These are phyloP conservation scores for Beauveria rudraprayagi DNA, from an alignment of 2,329 filamentous ascomycete species.

Conservation along the genomic window DNA sequence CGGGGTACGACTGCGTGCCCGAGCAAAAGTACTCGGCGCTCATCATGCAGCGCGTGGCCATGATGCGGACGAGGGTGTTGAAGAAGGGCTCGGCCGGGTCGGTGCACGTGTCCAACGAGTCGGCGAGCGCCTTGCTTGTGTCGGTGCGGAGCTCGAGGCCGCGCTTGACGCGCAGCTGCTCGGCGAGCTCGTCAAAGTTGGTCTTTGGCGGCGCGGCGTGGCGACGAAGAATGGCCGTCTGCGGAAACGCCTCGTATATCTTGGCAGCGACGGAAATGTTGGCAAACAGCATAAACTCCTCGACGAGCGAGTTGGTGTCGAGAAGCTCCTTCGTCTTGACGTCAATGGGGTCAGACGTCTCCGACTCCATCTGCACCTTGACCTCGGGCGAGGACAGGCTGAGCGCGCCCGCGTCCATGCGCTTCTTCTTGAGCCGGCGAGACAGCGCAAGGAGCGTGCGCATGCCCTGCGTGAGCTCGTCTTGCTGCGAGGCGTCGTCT, in stretches of 20 bases:
- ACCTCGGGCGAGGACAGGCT: slow-evolving; percentile 98
- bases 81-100: slow-evolving; percentile 85
- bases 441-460: slow-evolving; percentile 79
- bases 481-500: slow-evolving; percentile 78
- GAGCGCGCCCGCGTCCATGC: slow-evolving; percentile 89
- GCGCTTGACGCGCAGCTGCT: slow-evolving; percentile 83
- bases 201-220: slow-evolving; percentile 89
- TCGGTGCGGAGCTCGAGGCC: slow-evolving; percentile 73
- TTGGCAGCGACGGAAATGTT: slow-evolving; percentile 89
- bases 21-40: slow-evolving; percentile 97
- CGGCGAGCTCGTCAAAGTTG: slow-evolving; percentile 90
- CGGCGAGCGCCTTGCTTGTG: slow-evolving; percentile 86
- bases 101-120: slow-evolving; percentile 78
- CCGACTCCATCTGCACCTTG: slow-evolving; percentile 87
- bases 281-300: slow-evolving; percentile 98
- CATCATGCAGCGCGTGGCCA: slow-evolving; percentile 98
- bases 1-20: slow-evolving; percentile 83
- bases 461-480: slow-evolving; percentile 87
- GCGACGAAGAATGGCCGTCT: slow-evolving; percentile 87
- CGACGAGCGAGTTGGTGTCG: slow-evolving; percentile 93
- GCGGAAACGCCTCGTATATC: slow-evolving; percentile 86
- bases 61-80: slow-evolving; percentile 95
- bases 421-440: slow-evolving; percentile 87
- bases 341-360: slow-evolving; percentile 91
- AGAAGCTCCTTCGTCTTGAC: slow-evolving; percentile 92